Evolutionary conservation across 148 eudicot species (phyloP).

Genomic region (Fagopyrum esculentum): DNA sequence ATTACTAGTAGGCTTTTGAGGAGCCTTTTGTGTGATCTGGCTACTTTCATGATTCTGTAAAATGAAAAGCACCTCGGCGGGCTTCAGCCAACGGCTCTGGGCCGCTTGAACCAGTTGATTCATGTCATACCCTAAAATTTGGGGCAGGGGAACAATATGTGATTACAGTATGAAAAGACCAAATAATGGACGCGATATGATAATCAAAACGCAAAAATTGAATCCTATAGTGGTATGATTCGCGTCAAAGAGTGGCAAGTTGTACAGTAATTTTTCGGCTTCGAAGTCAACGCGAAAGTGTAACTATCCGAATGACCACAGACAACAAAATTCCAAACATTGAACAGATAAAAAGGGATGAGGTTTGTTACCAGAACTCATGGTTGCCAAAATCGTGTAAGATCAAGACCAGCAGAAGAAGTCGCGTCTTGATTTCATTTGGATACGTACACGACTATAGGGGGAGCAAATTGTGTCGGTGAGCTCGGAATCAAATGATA

Average conservation of each 20-base stretch:
- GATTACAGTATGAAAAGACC: not conserved
- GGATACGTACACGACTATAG: not conserved
- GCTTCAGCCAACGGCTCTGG: slow-evolving; percentile 83
- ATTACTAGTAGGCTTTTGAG: slow-evolving; percentile 73
- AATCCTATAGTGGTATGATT: not conserved
- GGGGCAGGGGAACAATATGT: not conserved
- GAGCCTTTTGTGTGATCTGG: slow-evolving; percentile 64
- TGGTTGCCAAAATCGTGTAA: not conserved
- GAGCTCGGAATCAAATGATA: not conserved
- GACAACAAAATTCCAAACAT: not conserved
- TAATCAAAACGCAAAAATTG: not conserved
- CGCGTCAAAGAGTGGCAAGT: not conserved
- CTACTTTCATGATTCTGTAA: slow-evolving; percentile 57
- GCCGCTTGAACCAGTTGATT: slow-evolving; percentile 71
- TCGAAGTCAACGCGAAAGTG: not conserved
- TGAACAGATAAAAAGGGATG: not conserved
- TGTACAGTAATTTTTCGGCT: not conserved
- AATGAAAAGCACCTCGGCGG: slow-evolving; percentile 76
- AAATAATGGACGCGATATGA: not conserved
- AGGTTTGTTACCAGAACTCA: not conserved
- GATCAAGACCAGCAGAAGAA: not conserved
- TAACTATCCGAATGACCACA: not conserved
- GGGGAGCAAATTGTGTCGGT: not conserved
- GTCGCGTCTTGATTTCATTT: not conserved
- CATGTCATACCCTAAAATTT: slow-evolving; percentile 49